A percentile compares a stretch with the other conserved stretches of the same genome.
Conservation (phyloP, 163 green algal species). For the Scenedesmus sp. region DNA sequence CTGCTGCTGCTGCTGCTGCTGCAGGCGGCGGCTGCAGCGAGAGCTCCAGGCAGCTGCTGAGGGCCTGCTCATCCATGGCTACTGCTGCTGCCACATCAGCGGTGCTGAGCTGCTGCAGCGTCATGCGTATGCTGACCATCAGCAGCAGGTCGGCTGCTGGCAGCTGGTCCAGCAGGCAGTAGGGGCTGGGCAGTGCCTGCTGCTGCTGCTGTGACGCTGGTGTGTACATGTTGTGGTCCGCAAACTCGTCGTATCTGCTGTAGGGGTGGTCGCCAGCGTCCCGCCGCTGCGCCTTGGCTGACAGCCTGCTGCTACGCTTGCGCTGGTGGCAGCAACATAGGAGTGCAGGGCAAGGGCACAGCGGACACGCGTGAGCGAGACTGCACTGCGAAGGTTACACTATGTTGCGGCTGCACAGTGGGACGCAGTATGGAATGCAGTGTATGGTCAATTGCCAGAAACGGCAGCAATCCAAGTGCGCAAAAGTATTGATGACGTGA, state of each 20-base stretch:
- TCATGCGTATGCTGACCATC: conserved; percentile 32
- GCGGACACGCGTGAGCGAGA: too few species aligned
- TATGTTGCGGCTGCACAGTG: too few species aligned
- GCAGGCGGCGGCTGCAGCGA: conserved; percentile 1
- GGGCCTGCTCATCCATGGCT: background rate
- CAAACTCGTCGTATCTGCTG: conserved; percentile 8
- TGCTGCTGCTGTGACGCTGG: background rate
- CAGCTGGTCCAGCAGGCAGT: conserved; percentile 24
- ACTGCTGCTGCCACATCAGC: conserved; percentile 21
- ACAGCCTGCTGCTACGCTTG: conserved; percentile 48
- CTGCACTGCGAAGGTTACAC: too few species aligned
- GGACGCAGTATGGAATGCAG: too few species aligned
- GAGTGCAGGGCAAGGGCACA: background rate
- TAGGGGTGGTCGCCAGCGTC: background rate
- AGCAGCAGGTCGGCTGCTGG: conserved; percentile 41
- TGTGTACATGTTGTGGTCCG: background rate
- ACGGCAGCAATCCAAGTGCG: too few species aligned
- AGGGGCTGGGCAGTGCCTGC: conserved; percentile 21
- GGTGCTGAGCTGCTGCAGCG: background rate
- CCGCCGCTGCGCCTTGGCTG: conserved; percentile 36
- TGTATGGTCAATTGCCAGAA: too few species aligned
- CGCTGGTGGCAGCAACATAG: background rate
- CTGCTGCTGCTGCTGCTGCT: background rate
- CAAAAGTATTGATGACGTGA: too few species aligned
- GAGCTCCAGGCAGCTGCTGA: background rate